Percentiles rank a stretch among this genome's conserved stretches.
phyloP scores from a whole-genome alignment of 495 filamentous ascomycete species.

The Neurospora sp. region DNA sequence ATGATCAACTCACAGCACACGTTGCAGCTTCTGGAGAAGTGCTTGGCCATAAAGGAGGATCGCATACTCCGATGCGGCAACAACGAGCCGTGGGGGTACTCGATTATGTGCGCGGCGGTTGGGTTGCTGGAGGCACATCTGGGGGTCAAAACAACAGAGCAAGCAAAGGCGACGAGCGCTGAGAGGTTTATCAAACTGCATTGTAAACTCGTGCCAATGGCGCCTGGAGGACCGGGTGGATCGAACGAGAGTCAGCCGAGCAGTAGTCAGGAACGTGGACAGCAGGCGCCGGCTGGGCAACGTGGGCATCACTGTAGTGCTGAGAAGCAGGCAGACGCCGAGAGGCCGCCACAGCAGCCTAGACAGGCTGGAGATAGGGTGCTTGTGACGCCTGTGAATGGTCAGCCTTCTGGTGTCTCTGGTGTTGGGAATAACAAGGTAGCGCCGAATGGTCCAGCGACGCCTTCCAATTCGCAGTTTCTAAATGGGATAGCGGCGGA shows the following conservation, averaged over 20 bases:
- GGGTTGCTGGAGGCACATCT: slow-evolving; percentile 34
- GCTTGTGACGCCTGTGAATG: neutral
- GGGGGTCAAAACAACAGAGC: slow-evolving; percentile 27
- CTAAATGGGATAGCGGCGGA: neutral
- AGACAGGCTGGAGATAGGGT: neutral
- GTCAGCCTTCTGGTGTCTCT: neutral
- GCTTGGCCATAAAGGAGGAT: slow-evolving; percentile 35
- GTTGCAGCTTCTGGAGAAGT: slow-evolving; percentile 32
- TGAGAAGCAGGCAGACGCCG: neutral
- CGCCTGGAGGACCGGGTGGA: slow-evolving; percentile 26
- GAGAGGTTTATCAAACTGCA: slow-evolving; percentile 30
- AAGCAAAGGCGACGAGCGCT: slow-evolving; percentile 29
- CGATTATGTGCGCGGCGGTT: slow-evolving; percentile 33
- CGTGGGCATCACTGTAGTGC: neutral
- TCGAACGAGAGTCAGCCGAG: slow-evolving; percentile 8
- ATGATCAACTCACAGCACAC: slow-evolving; percentile 36
- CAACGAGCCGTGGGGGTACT: slow-evolving; percentile 38
- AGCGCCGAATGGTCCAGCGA: neutral
- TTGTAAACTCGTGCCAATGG: slow-evolving; percentile 29
- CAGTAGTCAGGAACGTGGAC: neutral
- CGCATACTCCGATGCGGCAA: slow-evolving; percentile 34
- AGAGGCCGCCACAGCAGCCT: slow-evolving; percentile 2
- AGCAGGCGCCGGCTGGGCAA: neutral
- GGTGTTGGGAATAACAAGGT: neutral
- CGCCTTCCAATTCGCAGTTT: neutral